Base-by-base conservation (phyloP, 805 yeast genomes). In the Jamesozyma jinghongensis region DNA sequence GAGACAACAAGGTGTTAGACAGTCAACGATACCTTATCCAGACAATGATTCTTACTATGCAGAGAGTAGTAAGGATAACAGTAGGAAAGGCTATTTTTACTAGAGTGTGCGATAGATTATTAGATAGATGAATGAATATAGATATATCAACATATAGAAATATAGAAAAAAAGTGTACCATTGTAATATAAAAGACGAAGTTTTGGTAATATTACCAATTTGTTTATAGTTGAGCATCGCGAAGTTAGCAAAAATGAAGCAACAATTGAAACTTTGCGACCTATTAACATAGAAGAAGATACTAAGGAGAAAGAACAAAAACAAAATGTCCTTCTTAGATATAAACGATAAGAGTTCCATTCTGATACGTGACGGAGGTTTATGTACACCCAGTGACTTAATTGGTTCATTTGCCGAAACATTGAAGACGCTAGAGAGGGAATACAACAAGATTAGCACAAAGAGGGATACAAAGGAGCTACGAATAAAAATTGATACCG, bases 401-500 rank as follows among this genome's bases (percentile, higher is more conserved):
- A 43, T 53, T 5, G 34, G 37, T n/a, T 41, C 44, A 16, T 42
- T 51, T 25, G 49, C 50, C 3, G 36, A 35, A 19, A 40, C 49
- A 32, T 40, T 47, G 19, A 46, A 45, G 36, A 34, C 40, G 36
- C 14, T 53, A 19, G 43, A 41, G 20, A 40, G 48, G 26, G 48
- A 47, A 39, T 40, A 29, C 10, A 40, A 26, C 32, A 48, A 47
- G 30, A 35, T 55, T 13, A 57, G 53, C 11, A 44, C 54, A 3
- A 45, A 40, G 22, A 44, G 44, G 26, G 84, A 79, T 48, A 61
- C 62, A 17, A 22, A 19, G 2, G 50, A 53, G 22, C 44, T 70
- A n/a, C 53, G 77, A 36, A 50, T 46, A 13, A 32, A 43, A 7
- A 50, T 57, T 4, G 57, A 57, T 10, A 47, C 41, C 3, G 45